Base-by-base conservation (phyloP, 306 rosid genomes). In the Dalbergia cochinchinensis region DNA sequence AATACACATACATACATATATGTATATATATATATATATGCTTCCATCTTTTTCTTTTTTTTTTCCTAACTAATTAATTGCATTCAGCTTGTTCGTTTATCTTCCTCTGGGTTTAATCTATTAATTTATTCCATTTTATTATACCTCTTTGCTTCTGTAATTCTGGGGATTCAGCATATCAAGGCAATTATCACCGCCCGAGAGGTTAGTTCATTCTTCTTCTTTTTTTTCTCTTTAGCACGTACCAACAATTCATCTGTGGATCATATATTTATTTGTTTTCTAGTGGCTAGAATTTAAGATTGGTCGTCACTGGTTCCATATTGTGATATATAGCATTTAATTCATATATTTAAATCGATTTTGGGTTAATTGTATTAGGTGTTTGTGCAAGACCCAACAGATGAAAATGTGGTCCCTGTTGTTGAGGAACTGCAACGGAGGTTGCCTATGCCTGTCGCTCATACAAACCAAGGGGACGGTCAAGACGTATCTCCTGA, bases 161-260 rank as follows among this genome's bases (percentile, higher is more conserved):
- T 37, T 44, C 19, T 22, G 13, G 81, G 42, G 6, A 41, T 79
- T 35, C 97, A 95, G 99, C 99, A 95, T 87, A 90, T 92, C 84
- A 95, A 95, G 79, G 99, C 99, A 44, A 92, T 95, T 66, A 95
- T 95, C 78, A 95, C 99, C 0, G 97, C 98, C 9, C 96, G 92
- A 39, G 98, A 95, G 97, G 99, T 95, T 79, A 42, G 88, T 61
- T 76, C 0, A 4, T 7, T 14, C 79, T 62, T 81, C 81, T 14
- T 13, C 7, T 51, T 51, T 22, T 22, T 14, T 39, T 39, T 0
- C 7, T 39, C n/a, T n/a, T 39, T 39, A 39, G 1, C 44, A 22
- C 26, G 26, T 22, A 22, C 26, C 26, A 22, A 22, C 26, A 22
- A 22, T 22, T 22, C 26, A 22, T 22, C 26, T 22, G 26, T 22